phyloP scores from a whole-genome alignment of 352 stramenopile genomes.

The Globisporangium irregulare region DNA sequence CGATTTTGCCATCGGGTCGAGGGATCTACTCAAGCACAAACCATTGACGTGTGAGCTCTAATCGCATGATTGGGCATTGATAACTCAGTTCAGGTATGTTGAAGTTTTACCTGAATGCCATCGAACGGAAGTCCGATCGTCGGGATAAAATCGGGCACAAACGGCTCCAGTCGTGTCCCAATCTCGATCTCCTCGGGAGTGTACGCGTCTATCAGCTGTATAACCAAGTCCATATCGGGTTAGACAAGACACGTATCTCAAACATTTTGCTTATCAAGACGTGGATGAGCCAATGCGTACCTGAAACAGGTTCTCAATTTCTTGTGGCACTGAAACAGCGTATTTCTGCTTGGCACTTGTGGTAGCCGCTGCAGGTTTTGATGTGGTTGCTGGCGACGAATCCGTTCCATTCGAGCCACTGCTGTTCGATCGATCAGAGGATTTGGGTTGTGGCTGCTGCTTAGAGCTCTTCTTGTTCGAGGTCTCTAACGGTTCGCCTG shows the following conservation, averaged over 20 bases:
- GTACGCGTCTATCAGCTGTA: constrained; percentile 79
- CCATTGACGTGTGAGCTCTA: not conserved
- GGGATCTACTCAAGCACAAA: constrained; percentile 52
- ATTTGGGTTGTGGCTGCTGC: not conserved
- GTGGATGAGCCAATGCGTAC: constrained; percentile 21
- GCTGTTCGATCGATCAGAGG: not conserved
- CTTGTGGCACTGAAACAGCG: constrained; percentile 39
- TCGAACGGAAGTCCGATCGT: constrained; percentile 63
- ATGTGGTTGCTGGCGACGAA: not conserved
- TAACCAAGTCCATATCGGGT: not conserved
- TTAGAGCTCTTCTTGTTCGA: not conserved
- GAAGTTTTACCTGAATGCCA: constrained; percentile 46
- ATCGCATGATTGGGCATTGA: not conserved
- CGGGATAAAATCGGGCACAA: constrained; percentile 92
- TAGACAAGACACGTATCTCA: not conserved
- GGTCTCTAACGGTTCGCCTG: not conserved
- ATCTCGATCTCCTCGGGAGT: constrained; percentile 89
- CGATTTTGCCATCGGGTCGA: constrained; percentile 75
- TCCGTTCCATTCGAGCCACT: not conserved
- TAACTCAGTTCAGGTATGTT: not conserved
- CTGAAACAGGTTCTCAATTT: constrained; percentile 58
- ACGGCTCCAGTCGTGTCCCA: constrained; percentile 89
- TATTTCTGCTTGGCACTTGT: constrained; percentile 16
- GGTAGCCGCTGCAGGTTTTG: not conserved
- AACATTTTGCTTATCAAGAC: not conserved